These are phyloP conservation scores for Pyrus hybrid DNA, from an alignment of 331 rosid species.

Conservation along the genomic window DNA sequence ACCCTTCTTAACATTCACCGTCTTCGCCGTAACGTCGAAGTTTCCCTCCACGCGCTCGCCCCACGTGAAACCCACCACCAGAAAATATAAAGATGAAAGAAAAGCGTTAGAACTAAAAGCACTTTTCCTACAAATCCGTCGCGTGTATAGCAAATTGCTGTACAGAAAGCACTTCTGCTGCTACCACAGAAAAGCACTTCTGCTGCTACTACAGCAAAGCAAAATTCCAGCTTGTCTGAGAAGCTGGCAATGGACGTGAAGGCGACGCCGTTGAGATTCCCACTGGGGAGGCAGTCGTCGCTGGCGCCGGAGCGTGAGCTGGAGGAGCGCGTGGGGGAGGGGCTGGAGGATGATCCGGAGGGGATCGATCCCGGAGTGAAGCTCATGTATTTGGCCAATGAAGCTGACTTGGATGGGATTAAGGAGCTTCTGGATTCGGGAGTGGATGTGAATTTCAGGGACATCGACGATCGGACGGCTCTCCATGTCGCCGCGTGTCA, in stretches of 20 bases:
- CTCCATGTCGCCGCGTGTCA: constrained; percentile 89
- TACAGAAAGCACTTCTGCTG: not conserved
- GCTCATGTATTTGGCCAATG: constrained; percentile 80
- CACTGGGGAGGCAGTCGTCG: constrained; percentile 71
- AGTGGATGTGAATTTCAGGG: constrained; percentile 63
- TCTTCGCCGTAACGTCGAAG: too few species aligned
- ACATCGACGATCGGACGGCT: constrained; percentile 81
- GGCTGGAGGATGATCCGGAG: constrained; percentile 1
- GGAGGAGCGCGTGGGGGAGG: constrained; percentile 9
- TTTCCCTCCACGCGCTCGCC: too few species aligned
- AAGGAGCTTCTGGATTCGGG: constrained; percentile 60
- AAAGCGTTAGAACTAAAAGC: not conserved
- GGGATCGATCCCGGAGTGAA: constrained; percentile 44
- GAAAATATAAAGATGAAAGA: not conserved
- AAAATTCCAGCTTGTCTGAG: not conserved
- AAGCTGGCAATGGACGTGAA: constrained; percentile 38
- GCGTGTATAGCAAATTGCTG: not conserved
- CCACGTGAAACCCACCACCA: too few species aligned
- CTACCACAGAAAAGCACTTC: not conserved
- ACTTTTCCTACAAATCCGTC: not conserved
- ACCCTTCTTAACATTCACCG: not conserved
- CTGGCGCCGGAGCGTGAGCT: constrained; percentile 52
- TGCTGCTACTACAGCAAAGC: not conserved
- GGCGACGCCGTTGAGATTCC: constrained; percentile 44
- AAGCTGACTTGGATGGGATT: constrained; percentile 73